These are phyloP conservation scores for Nematocida parisii DNA, from an alignment of 371 early-diverging fungal species.

Conservation along the genomic window DNA sequence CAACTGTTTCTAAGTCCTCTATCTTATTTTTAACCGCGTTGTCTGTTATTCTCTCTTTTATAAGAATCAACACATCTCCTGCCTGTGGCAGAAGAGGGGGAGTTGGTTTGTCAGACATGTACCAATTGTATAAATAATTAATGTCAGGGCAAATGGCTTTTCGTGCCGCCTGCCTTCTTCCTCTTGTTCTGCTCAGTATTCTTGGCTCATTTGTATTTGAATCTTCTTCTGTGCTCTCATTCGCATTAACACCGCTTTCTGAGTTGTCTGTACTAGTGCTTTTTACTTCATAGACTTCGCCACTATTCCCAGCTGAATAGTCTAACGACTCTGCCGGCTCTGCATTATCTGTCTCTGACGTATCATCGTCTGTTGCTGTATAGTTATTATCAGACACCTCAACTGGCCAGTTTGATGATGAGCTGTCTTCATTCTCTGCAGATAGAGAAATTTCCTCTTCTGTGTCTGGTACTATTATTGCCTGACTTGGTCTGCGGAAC, in stretches of 20 bases:
- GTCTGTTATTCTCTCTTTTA: neutral
- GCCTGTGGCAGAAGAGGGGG: slow-evolving; percentile 1
- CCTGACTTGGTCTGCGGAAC: slow-evolving; percentile 9
- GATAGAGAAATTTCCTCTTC: slow-evolving; percentile 21
- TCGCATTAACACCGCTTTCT: neutral
- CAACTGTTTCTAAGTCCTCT: slow-evolving; percentile 3
- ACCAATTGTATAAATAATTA: neutral
- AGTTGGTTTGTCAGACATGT: slow-evolving; percentile 4
- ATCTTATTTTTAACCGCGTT: neutral
- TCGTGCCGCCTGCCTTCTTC: slow-evolving; percentile 20
- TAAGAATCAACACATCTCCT: neutral
- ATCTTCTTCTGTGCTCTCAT: neutral
- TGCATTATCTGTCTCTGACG: neutral
- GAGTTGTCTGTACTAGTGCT: neutral
- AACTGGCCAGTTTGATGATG: slow-evolving; percentile 5
- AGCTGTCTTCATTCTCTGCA: slow-evolving; percentile 5
- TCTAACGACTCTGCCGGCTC: neutral
- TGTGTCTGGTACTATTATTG: slow-evolving; percentile 30
- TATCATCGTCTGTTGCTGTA: neutral
- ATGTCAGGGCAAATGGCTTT: neutral
- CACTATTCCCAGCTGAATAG: neutral
- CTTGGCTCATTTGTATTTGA: neutral
- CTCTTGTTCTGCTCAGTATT: slow-evolving; percentile 14
- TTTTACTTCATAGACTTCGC: neutral
- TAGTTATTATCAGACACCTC: slow-evolving; percentile 6